Conservation (phyloP, 352 stramenopile species). For the Phytopythium montanum region DNA sequence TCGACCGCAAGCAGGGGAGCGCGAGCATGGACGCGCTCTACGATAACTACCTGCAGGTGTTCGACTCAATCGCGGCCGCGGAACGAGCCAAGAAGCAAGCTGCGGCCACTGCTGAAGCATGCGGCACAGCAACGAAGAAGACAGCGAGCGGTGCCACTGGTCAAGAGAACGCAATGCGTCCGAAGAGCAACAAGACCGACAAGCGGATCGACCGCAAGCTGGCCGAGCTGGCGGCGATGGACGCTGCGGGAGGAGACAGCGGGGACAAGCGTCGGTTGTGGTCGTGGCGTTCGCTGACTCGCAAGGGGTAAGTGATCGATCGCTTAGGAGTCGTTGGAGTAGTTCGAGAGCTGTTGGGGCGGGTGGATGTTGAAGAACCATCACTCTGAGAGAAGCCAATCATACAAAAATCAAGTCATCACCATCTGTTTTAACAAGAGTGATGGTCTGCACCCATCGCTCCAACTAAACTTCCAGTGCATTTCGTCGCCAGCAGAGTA, state of each 20-base stretch:
- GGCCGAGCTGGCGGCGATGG: not conserved
- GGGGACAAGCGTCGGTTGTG: not conserved
- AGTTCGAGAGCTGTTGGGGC: too few relatives aligned
- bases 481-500: not conserved
- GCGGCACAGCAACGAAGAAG: too few relatives aligned
- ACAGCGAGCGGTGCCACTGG: not conserved
- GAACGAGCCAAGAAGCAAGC: not conserved
- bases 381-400: not conserved
- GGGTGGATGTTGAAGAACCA: slow-evolving; percentile 4
- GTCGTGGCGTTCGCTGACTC: not conserved
- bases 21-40: not conserved
- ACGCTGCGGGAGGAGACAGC: not conserved
- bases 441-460: too few relatives aligned
- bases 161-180: not conserved
- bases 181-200: not conserved
- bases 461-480: too few relatives aligned
- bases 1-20: not conserved
- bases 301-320: not conserved
- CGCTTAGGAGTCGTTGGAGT: too few relatives aligned
- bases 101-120: not conserved
- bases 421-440: not conserved
- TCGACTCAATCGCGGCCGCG: not conserved
- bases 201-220: not conserved
- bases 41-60: not conserved
- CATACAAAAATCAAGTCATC: not conserved